Percentiles rank a stretch among this genome's conserved stretches.
Conservation (phyloP, 768 basidiomycete genomes). For the Scleroderma bovista region DNA sequence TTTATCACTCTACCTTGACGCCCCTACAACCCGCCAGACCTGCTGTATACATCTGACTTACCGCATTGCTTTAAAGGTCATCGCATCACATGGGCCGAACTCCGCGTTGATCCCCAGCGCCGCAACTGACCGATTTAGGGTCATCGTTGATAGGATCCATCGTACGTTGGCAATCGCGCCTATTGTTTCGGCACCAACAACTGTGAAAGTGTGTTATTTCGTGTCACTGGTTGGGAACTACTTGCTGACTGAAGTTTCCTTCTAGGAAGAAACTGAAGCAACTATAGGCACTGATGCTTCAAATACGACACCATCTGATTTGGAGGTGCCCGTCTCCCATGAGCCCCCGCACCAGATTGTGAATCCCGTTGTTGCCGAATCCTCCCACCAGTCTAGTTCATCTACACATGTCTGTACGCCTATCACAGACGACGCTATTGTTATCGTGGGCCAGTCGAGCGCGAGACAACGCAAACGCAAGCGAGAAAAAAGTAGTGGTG, state of each 20-base stretch:
- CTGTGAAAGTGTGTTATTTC: conserved; percentile 12
- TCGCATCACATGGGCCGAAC: neutral
- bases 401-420: conserved; percentile 10
- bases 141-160: conserved; percentile 63
- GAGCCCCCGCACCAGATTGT: conserved; percentile 50
- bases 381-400: conserved; percentile 39
- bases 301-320: neutral
- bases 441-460: conserved; percentile 62
- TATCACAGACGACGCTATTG: conserved; percentile 55
- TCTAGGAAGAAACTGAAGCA: neutral
- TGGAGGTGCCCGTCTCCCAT: conserved; percentile 14
- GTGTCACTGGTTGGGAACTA: neutral
- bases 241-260: neutral
- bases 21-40: neutral
- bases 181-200: conserved; percentile 32
- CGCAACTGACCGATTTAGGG: conserved; percentile 37
- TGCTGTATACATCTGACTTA: neutral
- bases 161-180: conserved; percentile 58
- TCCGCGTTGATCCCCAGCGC: conserved; percentile 2
- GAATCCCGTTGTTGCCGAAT: conserved; percentile 72
- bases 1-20: neutral
- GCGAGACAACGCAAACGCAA: conserved; percentile 62
- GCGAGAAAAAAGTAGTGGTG: conserved; percentile 15
- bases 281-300: conserved; percentile 1
- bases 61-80: neutral